These are phyloP conservation scores for Colletotrichum caudatum DNA, from an alignment of 2,329 filamentous ascomycete genomes.

Conservation along the genomic window DNA sequence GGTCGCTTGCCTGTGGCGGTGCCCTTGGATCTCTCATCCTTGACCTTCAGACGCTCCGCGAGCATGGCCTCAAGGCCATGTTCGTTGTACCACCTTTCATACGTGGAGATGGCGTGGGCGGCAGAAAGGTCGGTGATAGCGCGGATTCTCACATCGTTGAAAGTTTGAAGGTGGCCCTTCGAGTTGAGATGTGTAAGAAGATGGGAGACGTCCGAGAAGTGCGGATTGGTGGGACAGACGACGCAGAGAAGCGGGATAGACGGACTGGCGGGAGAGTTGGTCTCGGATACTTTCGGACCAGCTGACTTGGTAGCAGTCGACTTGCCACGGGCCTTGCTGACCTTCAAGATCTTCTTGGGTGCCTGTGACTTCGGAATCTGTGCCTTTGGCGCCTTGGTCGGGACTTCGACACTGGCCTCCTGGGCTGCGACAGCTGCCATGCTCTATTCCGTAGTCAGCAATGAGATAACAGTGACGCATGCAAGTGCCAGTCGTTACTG, in stretches of 20 bases:
- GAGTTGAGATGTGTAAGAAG: slow-evolving; percentile 92
- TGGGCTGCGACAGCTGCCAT: slow-evolving; percentile 52
- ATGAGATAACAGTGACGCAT: not conserved
- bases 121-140: slow-evolving; percentile 75
- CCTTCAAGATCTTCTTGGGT: slow-evolving; percentile 19
- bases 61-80: slow-evolving; percentile 80
- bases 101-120: slow-evolving; percentile 72
- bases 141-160: slow-evolving; percentile 83
- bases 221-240: slow-evolving; percentile 83
- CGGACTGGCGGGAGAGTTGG: slow-evolving; percentile 35
- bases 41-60: slow-evolving; percentile 80
- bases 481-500: slow-evolving; percentile 31
- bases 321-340: slow-evolving; percentile 4
- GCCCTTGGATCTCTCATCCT: slow-evolving; percentile 77
- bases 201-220: slow-evolving; percentile 91
- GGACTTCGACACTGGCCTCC: slow-evolving; percentile 13
- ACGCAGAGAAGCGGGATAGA: slow-evolving; percentile 80
- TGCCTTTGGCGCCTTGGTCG: slow-evolving; percentile 11
- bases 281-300: slow-evolving; percentile 42
- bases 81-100: slow-evolving; percentile 81
- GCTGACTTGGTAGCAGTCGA: slow-evolving; percentile 41
- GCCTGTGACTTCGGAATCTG: not conserved
- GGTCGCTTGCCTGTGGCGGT: slow-evolving; percentile 50
- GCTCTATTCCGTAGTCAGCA: slow-evolving; percentile 45
- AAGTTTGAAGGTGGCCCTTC: slow-evolving; percentile 88